Percentiles rank a stretch among this genome's conserved stretches.
phyloP scores from a whole-genome alignment of 768 basidiomycete species.

The Leccinellum luteum region DNA sequence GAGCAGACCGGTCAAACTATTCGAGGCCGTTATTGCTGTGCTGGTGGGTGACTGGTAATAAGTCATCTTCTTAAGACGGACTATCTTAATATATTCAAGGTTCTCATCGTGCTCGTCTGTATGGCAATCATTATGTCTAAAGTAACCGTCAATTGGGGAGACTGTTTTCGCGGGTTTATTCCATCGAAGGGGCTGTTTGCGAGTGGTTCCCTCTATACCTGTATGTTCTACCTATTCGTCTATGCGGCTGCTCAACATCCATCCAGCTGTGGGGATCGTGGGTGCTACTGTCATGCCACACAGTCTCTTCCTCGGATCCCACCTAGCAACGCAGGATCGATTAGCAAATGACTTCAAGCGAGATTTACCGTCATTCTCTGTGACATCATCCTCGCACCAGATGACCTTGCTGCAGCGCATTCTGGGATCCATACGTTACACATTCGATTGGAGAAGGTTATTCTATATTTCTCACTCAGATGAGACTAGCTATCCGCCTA shows the following conservation, averaged over 20 bases:
- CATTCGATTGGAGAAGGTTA: slow-evolving; percentile 13
- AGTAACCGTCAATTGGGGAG: slow-evolving; percentile 66
- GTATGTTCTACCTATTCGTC: slow-evolving; percentile 37
- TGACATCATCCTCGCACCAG: neutral
- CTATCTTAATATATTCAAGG: slow-evolving; percentile 35
- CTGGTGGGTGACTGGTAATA: slow-evolving; percentile 43
- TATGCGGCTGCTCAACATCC: slow-evolving; percentile 11
- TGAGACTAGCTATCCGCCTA: slow-evolving; percentile 19
- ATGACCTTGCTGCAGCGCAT: slow-evolving; percentile 25
- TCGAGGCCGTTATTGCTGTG: slow-evolving; percentile 61
- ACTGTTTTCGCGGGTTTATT: slow-evolving; percentile 72
- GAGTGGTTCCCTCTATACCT: slow-evolving; percentile 60
- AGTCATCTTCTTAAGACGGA: neutral
- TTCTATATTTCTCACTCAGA: slow-evolving; percentile 27
- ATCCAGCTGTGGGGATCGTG: slow-evolving; percentile 63
- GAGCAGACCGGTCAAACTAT: slow-evolving; percentile 62
- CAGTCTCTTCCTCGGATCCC: slow-evolving; percentile 85
- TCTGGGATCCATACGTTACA: slow-evolving; percentile 4
- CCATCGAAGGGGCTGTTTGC: slow-evolving; percentile 65
- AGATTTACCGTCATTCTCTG: slow-evolving; percentile 14
- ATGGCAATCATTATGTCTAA: slow-evolving; percentile 75
- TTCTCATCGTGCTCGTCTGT: slow-evolving; percentile 70
- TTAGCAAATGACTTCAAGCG: slow-evolving; percentile 35
- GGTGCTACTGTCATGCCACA: slow-evolving; percentile 94
- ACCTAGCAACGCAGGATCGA: slow-evolving; percentile 81